Percentiles rank a stretch among this genome's conserved stretches.
Evolutionary conservation across 164 flowering plant genomes (phyloP).

Genomic region (Magnolia kwangsiensis): DNA sequence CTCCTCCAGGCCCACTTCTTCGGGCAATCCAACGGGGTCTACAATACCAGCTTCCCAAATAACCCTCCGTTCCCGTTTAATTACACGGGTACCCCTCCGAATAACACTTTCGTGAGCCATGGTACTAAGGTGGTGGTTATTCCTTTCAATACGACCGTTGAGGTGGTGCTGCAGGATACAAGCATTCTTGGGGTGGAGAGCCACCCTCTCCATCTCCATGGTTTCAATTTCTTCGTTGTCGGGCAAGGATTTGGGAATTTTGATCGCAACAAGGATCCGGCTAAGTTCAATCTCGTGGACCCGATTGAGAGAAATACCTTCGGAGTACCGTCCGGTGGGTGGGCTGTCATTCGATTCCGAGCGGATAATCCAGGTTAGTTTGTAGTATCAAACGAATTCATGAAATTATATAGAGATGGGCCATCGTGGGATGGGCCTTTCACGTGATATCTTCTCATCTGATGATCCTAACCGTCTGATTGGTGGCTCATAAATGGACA

Average conservation of each 20-base stretch:
- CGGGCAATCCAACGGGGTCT: constrained; percentile 42
- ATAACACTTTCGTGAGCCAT: constrained; percentile 31
- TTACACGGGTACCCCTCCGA: constrained; percentile 48
- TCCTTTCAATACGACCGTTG: constrained; percentile 41
- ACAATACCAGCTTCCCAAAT: constrained; percentile 45
- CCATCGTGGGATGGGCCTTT: background rate
- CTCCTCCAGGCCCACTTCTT: constrained; percentile 43
- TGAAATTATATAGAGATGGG: no score
- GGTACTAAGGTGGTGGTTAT: constrained; percentile 42
- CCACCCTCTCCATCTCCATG: constrained; percentile 21
- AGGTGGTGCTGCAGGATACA: constrained; percentile 48
- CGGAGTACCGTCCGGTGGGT: constrained; percentile 59
- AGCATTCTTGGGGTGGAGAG: constrained; percentile 21
- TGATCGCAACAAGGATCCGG: constrained; percentile 37
- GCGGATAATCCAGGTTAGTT: constrained; percentile 57
- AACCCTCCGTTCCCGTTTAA: constrained; percentile 31
- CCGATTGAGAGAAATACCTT: constrained; percentile 55
- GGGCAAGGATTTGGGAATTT: constrained; percentile 55
- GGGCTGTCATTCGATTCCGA: constrained; percentile 52
- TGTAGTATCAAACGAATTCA: background rate
- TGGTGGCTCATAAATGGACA: background rate
- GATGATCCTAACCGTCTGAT: background rate
- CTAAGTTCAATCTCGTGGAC: constrained; percentile 45
- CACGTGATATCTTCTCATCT: background rate
- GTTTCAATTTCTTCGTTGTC: constrained; percentile 41